Conservation (phyloP, 2,329 filamentous ascomycete species). For the Pseudogymnoascus sp. region DNA sequence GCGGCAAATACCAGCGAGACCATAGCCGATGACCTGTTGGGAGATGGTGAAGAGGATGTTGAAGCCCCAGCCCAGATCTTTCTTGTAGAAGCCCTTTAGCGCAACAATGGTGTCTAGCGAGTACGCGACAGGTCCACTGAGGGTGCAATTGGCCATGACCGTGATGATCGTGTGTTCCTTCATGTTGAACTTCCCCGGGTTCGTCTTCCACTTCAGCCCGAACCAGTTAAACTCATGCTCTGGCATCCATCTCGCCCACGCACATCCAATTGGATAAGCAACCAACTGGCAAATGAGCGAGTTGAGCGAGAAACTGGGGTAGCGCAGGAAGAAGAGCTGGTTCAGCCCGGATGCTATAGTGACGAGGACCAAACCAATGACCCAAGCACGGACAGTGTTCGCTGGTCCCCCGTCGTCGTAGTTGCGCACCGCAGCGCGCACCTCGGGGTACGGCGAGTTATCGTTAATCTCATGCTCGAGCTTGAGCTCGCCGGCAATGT, state of each 20-base stretch:
- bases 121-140: background rate
- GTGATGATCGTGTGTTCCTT: constrained; percentile 16
- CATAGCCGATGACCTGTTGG: constrained; percentile 38
- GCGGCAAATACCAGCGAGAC: constrained; percentile 11
- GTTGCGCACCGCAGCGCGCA: constrained; percentile 48
- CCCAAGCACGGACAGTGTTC: constrained; percentile 57
- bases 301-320: constrained; percentile 4
- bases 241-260: constrained; percentile 12
- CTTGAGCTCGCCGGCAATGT: constrained; percentile 12
- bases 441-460: constrained; percentile 54
- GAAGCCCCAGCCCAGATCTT: constrained; percentile 50
- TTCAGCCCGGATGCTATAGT: constrained; percentile 13
- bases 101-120: background rate
- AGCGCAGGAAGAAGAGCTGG: constrained; percentile 13
- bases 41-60: constrained; percentile 51
- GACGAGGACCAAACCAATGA: constrained; percentile 41
- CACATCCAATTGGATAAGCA: constrained; percentile 12
- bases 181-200: constrained; percentile 15
- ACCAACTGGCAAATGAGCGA: constrained; percentile 11
- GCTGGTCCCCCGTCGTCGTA: constrained; percentile 56
- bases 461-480: constrained; percentile 12
- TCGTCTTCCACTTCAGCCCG: constrained; percentile 46
- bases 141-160: background rate
- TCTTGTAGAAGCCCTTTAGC: constrained; percentile 46
- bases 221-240: constrained; percentile 48